phyloP scores from a whole-genome alignment of 495 filamentous ascomycete species.

The Neurospora sp. region DNA sequence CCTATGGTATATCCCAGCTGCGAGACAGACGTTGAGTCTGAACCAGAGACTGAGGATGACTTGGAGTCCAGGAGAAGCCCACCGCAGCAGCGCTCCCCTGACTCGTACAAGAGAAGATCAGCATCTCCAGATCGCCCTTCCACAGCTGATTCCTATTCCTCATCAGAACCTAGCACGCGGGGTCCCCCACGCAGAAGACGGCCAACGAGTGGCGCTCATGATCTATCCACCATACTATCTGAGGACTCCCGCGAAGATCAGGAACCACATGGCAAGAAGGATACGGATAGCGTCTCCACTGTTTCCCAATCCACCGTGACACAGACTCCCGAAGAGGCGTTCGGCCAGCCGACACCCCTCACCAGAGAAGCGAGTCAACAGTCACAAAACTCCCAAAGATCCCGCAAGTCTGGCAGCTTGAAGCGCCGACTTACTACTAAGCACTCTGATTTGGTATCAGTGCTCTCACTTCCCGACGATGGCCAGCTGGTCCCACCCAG shows the following conservation, averaged over 20 bases:
- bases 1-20: conserved; percentile 35
- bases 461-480: conserved; percentile 66
- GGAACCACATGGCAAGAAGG: conserved; percentile 18
- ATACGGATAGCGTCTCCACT: conserved; percentile 29
- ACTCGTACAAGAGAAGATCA: conserved; percentile 14
- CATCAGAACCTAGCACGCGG: conserved; percentile 14
- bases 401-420: conserved; percentile 29
- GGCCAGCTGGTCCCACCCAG: conserved; percentile 33
- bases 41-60: conserved; percentile 19
- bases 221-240: conserved; percentile 65
- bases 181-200: conserved; percentile 33
- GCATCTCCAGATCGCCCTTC: conserved; percentile 23
- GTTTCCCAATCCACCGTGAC: conserved; percentile 41
- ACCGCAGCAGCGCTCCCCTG: conserved; percentile 17
- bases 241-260: conserved; percentile 42
- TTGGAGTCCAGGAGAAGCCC: conserved; percentile 4
- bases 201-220: conserved; percentile 54
- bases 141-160: conserved; percentile 23
- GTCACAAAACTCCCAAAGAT: neutral
- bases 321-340: conserved; percentile 25
- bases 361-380: conserved; percentile 27
- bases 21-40: conserved; percentile 24
- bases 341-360: conserved; percentile 27
- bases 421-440: conserved; percentile 81
- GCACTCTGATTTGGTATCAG: conserved; percentile 87